phyloP scores from a whole-genome alignment of 2,329 filamentous ascomycete species.

The Ophiostoma sp. region DNA sequence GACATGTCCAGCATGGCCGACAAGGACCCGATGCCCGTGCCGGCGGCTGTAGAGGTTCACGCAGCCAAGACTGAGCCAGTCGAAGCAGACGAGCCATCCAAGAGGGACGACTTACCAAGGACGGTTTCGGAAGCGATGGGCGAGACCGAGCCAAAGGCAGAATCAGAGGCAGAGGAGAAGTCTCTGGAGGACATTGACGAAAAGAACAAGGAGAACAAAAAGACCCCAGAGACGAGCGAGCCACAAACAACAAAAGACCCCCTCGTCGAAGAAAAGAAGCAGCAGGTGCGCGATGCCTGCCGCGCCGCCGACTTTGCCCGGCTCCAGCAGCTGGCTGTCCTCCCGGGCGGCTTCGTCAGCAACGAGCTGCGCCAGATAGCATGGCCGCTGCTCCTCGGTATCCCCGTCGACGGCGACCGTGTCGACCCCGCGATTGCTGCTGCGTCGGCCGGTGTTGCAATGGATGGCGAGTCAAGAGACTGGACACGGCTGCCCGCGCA shows the following conservation, averaged over 20 bases:
- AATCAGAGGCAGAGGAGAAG: not conserved
- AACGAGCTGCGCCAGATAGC: conserved; percentile 66
- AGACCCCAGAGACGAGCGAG: not conserved
- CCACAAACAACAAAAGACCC: not conserved
- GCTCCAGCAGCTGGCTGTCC: conserved; percentile 55
- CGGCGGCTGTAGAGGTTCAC: not conserved
- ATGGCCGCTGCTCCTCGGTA: conserved; percentile 62
- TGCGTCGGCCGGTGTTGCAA: conserved; percentile 26
- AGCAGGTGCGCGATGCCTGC: conserved; percentile 57
- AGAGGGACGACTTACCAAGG: not conserved
- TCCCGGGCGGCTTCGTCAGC: conserved; percentile 60
- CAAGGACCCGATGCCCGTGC: not conserved
- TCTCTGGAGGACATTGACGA: not conserved
- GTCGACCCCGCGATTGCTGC: conserved; percentile 17
- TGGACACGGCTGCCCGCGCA: conserved; percentile 69
- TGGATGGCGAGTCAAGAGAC: conserved; percentile 25
- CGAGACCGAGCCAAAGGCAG: not conserved
- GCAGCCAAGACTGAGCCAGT: not conserved
- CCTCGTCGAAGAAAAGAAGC: conserved; percentile 34
- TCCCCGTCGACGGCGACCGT: conserved; percentile 18
- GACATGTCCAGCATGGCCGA: not conserved
- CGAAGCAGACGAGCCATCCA: not conserved
- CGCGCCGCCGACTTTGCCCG: conserved; percentile 49
- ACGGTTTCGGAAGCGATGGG: not conserved
- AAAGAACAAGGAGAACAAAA: too few relatives aligned